Percentiles rank a stretch among this genome's conserved stretches.
These are phyloP conservation scores for Lactarius hatsudake DNA, from an alignment of 768 basidiomycete species.

Conservation along the genomic window DNA sequence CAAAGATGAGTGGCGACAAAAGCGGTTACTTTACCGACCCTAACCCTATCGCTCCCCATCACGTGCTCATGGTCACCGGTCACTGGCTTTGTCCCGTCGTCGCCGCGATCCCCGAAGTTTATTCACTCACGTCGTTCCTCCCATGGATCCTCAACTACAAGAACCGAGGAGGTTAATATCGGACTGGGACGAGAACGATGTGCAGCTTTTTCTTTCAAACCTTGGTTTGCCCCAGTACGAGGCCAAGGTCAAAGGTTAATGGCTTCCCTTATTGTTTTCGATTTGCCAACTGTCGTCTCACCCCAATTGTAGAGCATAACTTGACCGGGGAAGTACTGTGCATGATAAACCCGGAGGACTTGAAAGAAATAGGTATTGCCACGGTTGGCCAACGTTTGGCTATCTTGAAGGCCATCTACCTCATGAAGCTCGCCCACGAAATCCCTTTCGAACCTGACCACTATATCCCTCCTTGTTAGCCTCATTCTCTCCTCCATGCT, in stretches of 20 bases:
- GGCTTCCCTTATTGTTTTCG: slow-evolving; percentile 30
- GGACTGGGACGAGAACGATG: slow-evolving; percentile 76
- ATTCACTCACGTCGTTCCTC: slow-evolving; percentile 11
- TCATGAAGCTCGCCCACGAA: slow-evolving; percentile 78
- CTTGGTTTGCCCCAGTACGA: slow-evolving; percentile 89
- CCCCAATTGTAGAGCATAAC: slow-evolving; percentile 64
- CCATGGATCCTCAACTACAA: slow-evolving; percentile 34
- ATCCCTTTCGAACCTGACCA: slow-evolving; percentile 80
- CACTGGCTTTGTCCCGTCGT: not conserved
- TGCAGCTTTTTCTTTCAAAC: slow-evolving; percentile 71
- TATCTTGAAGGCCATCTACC: slow-evolving; percentile 91
- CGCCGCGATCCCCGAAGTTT: slow-evolving; percentile 15
- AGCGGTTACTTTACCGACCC: not conserved
- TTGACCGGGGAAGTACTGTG: slow-evolving; percentile 90
- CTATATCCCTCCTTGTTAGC: slow-evolving; percentile 87
- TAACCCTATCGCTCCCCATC: not conserved
- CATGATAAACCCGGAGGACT: slow-evolving; percentile 74
- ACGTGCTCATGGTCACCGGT: slow-evolving; percentile 13
- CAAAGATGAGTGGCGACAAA: not conserved
- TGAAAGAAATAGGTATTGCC: slow-evolving; percentile 85
- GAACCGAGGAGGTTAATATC: slow-evolving; percentile 36
- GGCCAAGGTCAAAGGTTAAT: slow-evolving; percentile 69
- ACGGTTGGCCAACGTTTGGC: slow-evolving; percentile 89
- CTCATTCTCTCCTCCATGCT: slow-evolving; percentile 3
- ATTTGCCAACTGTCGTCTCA: slow-evolving; percentile 13